Evolutionary conservation across 2,329 filamentous ascomycete species (phyloP), one percentile per base, ranked within the genome.

Genomic region (Aspergillus sp.): DNA sequence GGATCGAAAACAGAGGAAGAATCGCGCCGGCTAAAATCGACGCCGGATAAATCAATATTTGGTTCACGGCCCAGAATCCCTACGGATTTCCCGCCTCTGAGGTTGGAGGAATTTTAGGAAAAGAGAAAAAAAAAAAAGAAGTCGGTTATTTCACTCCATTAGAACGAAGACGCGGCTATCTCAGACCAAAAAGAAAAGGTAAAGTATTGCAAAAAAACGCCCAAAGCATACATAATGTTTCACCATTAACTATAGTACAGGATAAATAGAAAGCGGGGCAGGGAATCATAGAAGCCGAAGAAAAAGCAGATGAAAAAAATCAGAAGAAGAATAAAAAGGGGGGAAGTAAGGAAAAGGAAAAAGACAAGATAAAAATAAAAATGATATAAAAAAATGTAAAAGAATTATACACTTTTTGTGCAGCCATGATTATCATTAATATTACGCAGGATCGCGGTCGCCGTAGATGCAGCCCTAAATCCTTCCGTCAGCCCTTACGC

Each of bases 361-460:
- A 22, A 42, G 39, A 9, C 26, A 30, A 30, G 26, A 9, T 30
- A 30, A 30, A 11, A 30, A 11, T 30, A 30, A 30, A 30, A 30
- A 13, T 4, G 18, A 34, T 5, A 42, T 24, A 3, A 13, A 44
- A 24, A n/a, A 9, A 13, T 26, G n/a, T 26, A 44, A 36, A 55
- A 49, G 43, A 24, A 48, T 24, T 39, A 54, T 43, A 59, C 53
- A 56, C 9, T 42, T 52, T 30, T 59, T 56, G 38, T 47, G 48
- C 48, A 52, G 56, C 56, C 56, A 57, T 57, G 55, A 68, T 68
- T 69, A 71, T 68, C 62, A 70, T 70, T 69, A 70, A 53, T 52
- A 65, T 60, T 48, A 45, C 26, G 56, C 15, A 11, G 13, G 15
- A 22, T 53, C 18, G 24, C 49, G 32, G 38, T 34, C 17, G 24